These are phyloP conservation scores for Mortierella sp. DNA, from an alignment of 371 early-diverging fungal species.

Conservation along the genomic window DNA sequence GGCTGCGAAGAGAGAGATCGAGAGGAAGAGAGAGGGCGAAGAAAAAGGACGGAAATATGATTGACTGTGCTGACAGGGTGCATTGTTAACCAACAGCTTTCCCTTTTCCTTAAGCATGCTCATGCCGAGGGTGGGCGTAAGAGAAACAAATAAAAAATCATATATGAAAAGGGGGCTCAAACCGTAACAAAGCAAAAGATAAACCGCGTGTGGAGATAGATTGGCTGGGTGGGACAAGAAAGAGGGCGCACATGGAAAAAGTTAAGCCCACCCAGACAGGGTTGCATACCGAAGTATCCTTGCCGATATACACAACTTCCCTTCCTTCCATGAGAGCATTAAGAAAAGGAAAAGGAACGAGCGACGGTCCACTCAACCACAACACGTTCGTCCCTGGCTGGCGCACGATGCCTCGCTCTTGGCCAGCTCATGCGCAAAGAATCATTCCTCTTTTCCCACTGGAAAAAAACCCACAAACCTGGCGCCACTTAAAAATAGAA, in stretches of 20 bases:
- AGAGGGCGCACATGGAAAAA: constrained; percentile 11
- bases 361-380: neutral
- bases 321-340: neutral
- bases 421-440: neutral
- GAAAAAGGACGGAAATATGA: neutral
- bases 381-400: neutral
- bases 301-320: neutral
- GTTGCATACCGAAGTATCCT: neutral
- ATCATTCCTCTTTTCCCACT: neutral
- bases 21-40: neutral
- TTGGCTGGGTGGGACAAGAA: neutral
- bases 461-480: neutral
- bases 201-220: neutral
- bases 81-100: neutral
- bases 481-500: neutral
- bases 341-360: neutral
- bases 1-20: no score
- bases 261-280: neutral
- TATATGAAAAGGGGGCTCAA: neutral
- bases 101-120: neutral
- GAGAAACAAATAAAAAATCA: neutral
- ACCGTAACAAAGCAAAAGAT: neutral
- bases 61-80: neutral
- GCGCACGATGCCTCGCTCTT: constrained; percentile 8
- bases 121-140: neutral